These are phyloP conservation scores for Laetiporus sulphureus DNA, from an alignment of 1,284 basidiomycete species.

Conservation along the genomic window DNA sequence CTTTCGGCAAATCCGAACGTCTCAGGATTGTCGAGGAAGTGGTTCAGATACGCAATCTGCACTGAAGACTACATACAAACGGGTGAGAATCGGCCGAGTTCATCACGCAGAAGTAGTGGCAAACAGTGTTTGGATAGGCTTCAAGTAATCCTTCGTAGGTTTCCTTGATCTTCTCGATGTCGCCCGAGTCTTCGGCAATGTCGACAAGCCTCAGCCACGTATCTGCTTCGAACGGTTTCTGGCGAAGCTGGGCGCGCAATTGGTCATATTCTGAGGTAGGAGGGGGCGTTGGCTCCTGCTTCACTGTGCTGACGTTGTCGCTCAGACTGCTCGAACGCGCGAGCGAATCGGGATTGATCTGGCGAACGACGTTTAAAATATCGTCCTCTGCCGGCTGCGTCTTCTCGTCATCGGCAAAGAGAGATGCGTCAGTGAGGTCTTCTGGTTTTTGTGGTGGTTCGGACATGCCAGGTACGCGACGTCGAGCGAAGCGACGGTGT, in stretches of 20 bases:
- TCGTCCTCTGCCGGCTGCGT: conserved; percentile 34
- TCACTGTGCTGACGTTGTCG: conserved; percentile 16
- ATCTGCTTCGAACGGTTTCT: conserved; percentile 56
- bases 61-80: conserved; percentile 50
- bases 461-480: conserved; percentile 13
- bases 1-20: conserved; percentile 69
- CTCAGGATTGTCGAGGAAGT: conserved; percentile 51
- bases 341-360: conserved; percentile 26
- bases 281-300: conserved; percentile 15
- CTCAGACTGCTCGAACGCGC: conserved; percentile 17
- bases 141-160: conserved; percentile 72
- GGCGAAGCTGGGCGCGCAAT: conserved; percentile 38
- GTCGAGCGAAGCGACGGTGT: not conserved
- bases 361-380: conserved; percentile 32
- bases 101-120: conserved; percentile 23
- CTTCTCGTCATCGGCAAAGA: conserved; percentile 21
- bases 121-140: conserved; percentile 75
- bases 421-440: conserved; percentile 3
- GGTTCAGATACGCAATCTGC: conserved; percentile 78
- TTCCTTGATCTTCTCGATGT: conserved; percentile 61
- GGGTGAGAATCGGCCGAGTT: conserved; percentile 3
- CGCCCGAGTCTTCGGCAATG: conserved; percentile 58
- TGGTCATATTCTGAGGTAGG: conserved; percentile 42
- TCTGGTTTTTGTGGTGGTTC: conserved; percentile 13
- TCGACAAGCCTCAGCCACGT: conserved; percentile 65